These are phyloP conservation scores for Phlebiopsis flavidoalba DNA, from an alignment of 768 basidiomycete genomes.

Conservation along the genomic window DNA sequence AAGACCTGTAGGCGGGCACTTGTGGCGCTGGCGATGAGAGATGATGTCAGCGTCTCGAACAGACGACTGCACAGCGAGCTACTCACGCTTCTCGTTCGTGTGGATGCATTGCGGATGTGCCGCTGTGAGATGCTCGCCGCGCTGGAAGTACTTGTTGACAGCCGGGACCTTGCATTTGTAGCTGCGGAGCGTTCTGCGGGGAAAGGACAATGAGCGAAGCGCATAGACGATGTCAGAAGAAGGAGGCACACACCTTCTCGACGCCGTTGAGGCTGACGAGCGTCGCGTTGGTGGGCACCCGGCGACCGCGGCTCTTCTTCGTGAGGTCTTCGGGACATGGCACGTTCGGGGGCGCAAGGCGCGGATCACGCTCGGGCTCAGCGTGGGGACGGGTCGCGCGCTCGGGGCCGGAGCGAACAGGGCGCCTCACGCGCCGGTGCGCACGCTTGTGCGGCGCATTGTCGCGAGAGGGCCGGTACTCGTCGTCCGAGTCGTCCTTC, in stretches of 20 bases:
- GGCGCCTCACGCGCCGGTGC: background rate
- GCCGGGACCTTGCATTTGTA: constrained; percentile 75
- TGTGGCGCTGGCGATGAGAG: constrained; percentile 58
- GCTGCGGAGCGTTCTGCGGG: constrained; percentile 22
- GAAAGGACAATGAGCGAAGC: background rate
- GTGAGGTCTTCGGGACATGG: constrained; percentile 64
- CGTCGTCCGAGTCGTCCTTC: constrained; percentile 8
- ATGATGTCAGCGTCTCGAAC: constrained; percentile 8
- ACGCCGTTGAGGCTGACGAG: constrained; percentile 22
- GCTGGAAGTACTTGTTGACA: constrained; percentile 84
- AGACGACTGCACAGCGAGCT: constrained; percentile 8
- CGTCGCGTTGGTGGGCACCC: constrained; percentile 53
- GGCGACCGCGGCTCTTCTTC: constrained; percentile 75
- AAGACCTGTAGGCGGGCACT: constrained; percentile 74
- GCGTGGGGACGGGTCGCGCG: background rate
- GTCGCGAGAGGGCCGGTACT: background rate
- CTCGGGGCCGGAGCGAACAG: background rate
- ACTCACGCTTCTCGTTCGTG: constrained; percentile 89
- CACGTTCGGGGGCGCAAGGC: constrained; percentile 27
- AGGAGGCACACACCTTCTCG: constrained; percentile 17
- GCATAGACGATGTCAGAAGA: no score
- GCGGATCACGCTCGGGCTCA: background rate
- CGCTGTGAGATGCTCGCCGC: constrained; percentile 84
- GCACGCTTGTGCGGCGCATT: no score
- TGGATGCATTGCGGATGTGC: constrained; percentile 85